Evolutionary conservation across 2,329 filamentous ascomycete genomes (phyloP).

Genomic region (Phoma sp.): DNA sequence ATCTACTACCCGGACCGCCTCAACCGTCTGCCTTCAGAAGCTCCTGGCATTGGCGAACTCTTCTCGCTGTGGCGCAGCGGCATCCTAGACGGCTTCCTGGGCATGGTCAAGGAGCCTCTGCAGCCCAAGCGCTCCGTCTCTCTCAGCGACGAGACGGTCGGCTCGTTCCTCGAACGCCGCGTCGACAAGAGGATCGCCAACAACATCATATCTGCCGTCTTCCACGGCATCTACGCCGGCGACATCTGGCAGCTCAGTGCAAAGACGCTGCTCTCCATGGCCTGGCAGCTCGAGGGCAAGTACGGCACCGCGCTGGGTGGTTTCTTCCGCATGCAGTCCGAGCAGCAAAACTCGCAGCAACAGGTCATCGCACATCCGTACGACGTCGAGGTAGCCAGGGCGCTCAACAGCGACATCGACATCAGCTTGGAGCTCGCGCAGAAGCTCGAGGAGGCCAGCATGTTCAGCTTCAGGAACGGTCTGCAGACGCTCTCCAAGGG

Average conservation of each 20-base stretch:
- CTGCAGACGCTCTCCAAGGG: slow-evolving; percentile 49
- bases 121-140: slow-evolving; percentile 41
- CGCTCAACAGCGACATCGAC: slow-evolving; percentile 45
- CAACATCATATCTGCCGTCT: slow-evolving; percentile 74
- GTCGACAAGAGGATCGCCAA: slow-evolving; percentile 65
- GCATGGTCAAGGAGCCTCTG: slow-evolving; percentile 47
- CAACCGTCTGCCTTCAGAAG: slow-evolving; percentile 53
- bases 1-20: slow-evolving; percentile 89
- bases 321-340: slow-evolving; percentile 25
- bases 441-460: slow-evolving; percentile 43
- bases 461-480: slow-evolving; percentile 55
- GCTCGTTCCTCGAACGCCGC: slow-evolving; percentile 66
- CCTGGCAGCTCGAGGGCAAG: slow-evolving; percentile 58
- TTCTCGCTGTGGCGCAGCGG: slow-evolving; percentile 58
- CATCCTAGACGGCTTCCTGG: slow-evolving; percentile 58
- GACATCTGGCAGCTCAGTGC: slow-evolving; percentile 82
- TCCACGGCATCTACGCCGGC: slow-evolving; percentile 93
- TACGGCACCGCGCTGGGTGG: slow-evolving; percentile 43
- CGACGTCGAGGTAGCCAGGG: slow-evolving; percentile 24
- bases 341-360: slow-evolving; percentile 7
- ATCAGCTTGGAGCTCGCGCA: slow-evolving; percentile 43
- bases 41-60: slow-evolving; percentile 34
- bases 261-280: slow-evolving; percentile 63
- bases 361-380: slow-evolving; percentile 28
- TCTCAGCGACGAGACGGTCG: slow-evolving; percentile 73